These are phyloP conservation scores for Bidens hawaiensis DNA, from an alignment of 140 eudicot species.

Conservation along the genomic window DNA sequence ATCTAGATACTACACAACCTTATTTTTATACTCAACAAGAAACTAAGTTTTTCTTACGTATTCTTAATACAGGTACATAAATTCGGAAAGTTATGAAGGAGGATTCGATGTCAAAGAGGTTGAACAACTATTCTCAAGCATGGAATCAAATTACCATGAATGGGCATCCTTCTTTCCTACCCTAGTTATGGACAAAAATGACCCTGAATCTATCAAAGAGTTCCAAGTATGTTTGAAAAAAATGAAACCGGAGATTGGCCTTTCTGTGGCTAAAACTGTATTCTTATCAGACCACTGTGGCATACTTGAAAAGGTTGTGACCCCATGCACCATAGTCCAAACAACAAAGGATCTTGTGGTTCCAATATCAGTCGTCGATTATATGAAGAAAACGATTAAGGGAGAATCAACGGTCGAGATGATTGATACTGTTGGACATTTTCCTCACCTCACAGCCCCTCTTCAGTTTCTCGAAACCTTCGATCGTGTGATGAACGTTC, in stretches of 20 bases:
- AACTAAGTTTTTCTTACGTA: no score
- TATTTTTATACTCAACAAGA: no score
- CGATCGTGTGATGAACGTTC: slow-evolving; percentile 31
- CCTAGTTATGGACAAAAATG: slow-evolving; percentile 44
- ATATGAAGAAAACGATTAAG: slow-evolving; percentile 53
- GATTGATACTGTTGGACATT: slow-evolving; percentile 68
- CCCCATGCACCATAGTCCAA: slow-evolving; percentile 70
- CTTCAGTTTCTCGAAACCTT: slow-evolving; percentile 51
- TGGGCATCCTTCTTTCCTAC: slow-evolving; percentile 72
- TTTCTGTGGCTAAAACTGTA: slow-evolving; percentile 57
- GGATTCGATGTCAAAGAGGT: slow-evolving; percentile 62
- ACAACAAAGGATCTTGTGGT: slow-evolving; percentile 59
- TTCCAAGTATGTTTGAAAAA: slow-evolving; percentile 37
- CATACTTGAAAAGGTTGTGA: slow-evolving; percentile 54
- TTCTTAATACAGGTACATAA: slow-evolving; percentile 46
- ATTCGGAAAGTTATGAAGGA: slow-evolving; percentile 73
- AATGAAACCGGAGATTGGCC: slow-evolving; percentile 61
- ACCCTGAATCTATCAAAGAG: slow-evolving; percentile 28
- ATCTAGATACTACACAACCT: no score
- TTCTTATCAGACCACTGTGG: slow-evolving; percentile 59
- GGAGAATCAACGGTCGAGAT: slow-evolving; percentile 53
- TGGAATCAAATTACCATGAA: slow-evolving; percentile 47
- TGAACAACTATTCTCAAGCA: slow-evolving; percentile 62
- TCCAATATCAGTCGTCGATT: slow-evolving; percentile 55
- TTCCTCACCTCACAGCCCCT: slow-evolving; percentile 79